Percentiles rank a stretch among this genome's conserved stretches.
These are phyloP conservation scores for Agapanthus africanus DNA, from an alignment of 106 monocot genomes.

Conservation along the genomic window DNA sequence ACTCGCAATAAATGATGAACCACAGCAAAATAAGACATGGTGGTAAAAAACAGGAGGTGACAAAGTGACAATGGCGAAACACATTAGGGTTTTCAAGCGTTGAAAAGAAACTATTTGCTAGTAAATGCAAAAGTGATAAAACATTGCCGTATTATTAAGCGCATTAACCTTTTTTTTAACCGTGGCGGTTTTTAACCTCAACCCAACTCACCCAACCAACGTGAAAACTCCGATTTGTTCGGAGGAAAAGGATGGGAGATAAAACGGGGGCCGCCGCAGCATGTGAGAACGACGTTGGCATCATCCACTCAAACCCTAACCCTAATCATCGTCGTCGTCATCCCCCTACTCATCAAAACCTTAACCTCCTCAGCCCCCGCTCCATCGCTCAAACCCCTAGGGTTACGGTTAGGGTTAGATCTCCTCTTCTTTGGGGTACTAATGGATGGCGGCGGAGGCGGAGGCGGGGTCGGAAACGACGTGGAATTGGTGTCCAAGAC, in stretches of 20 bases:
- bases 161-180: no score
- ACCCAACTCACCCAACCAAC: not conserved
- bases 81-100: no score
- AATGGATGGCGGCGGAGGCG: no score
- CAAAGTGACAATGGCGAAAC: no score
- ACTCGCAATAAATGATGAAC: no score
- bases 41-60: no score
- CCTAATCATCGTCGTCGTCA: not conserved
- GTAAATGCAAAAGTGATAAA: no score
- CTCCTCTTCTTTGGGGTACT: not conserved
- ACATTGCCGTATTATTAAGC: no score
- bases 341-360: not conserved
- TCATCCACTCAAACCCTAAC: slow-evolving; percentile 5
- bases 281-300: slow-evolving; percentile 11
- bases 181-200: slow-evolving; percentile 1
- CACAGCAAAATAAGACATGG: no score
- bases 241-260: slow-evolving; percentile 2
- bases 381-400: not conserved
- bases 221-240: slow-evolving; percentile 5
- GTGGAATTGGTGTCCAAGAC: slow-evolving; percentile 61
- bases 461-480: slow-evolving; percentile 23
- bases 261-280: slow-evolving; percentile 5
- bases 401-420: slow-evolving; percentile 9
- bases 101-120: no score
- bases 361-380: not conserved